Evolutionary conservation across 345 rosid genomes (phyloP).

Genomic region (Combretum micranthum): DNA sequence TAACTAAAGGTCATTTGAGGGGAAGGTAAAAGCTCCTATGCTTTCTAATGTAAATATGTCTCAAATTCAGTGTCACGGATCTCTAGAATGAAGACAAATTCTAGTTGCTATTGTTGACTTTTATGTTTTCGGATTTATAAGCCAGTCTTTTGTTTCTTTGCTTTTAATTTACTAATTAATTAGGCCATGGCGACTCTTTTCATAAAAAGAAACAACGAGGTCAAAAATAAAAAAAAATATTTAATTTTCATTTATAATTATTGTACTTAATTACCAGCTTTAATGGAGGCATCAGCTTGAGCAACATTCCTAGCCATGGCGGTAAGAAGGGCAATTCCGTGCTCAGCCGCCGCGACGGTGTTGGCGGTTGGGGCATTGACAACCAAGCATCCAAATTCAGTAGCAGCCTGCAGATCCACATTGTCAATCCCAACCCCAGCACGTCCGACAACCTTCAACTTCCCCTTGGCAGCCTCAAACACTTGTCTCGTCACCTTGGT

Average conservation of each 20-base stretch:
- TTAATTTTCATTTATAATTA: too few relatives aligned
- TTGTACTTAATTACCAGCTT: conserved; percentile 55
- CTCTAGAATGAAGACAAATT: too few relatives aligned
- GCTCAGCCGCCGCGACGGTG: conserved; percentile 82
- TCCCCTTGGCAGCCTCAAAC: conserved; percentile 66
- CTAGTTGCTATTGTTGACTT: too few relatives aligned
- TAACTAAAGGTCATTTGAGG: too few relatives aligned
- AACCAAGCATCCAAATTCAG: conserved; percentile 70
- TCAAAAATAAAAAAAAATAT: too few relatives aligned
- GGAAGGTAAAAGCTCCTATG: too few relatives aligned
- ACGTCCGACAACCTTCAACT: conserved; percentile 72
- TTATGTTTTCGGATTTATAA: too few relatives aligned
- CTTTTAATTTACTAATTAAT: too few relatives aligned
- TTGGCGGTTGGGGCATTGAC: conserved; percentile 87
- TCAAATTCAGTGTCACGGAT: too few relatives aligned
- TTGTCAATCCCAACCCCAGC: conserved; percentile 88
- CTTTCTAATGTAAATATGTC: too few relatives aligned
- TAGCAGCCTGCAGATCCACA: conserved; percentile 86
- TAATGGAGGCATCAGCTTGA: conserved; percentile 80
- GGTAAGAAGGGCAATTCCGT: conserved; percentile 68
- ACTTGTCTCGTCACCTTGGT: conserved; percentile 79
- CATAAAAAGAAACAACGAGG: neutral
- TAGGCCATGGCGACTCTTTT: neutral
- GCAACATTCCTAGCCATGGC: conserved; percentile 76
- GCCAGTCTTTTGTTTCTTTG: too few relatives aligned